Evolutionary conservation across 2,329 filamentous ascomycete species (phyloP), one percentile per base, ranked within the genome.

Genomic region (Aureobasidium melanogenum): DNA sequence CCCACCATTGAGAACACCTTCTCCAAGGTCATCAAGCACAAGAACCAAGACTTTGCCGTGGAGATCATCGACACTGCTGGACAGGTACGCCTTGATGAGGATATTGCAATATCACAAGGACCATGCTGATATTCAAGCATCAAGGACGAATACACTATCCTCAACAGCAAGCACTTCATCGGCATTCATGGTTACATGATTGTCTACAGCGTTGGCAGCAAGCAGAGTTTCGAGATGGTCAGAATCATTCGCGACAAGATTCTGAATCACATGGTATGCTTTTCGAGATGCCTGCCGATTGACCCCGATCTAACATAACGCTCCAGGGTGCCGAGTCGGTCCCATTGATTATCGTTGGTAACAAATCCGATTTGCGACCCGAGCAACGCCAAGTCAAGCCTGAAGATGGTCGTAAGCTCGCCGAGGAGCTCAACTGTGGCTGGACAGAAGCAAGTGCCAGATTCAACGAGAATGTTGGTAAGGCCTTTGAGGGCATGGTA

Each of bases 1-100:
- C 94, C 94, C 38, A 99, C 94, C 43, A 97, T 99, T 71, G 94
- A 99, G 76, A 99, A 97, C 75, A 97, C 93, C 2, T 99, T 99
- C 74, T 95, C 88, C 80, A 96, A 96, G 75, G 87, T 91, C 67
- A 96, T 99, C 74, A 88, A 90, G 69, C 88, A 89, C 75, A 96
- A 94, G 76, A 88, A 89, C 55, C 91, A 97, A 75, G 94, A 97
- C 67, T 99, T 87, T 75, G 86, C 89, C 56, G 96, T 92, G 14
- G 94, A 99, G 78, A 97, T 99, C 70, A 94, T 99, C 74, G 94
- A 99, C 74, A 99, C 94, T 30, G 94, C 94, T 58, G 94, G 94
- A 63, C 92, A 96, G 82, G 88, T 91, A 80, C 71, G 79, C 32
- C 24, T 19, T n/a, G 24, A 30, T 8, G 22, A 51, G 22, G 15